Evolutionary conservation across 148 eudicot genomes (phyloP), one percentile per base, ranked within the genome.

Genomic region (Chenopodium formosanum): DNA sequence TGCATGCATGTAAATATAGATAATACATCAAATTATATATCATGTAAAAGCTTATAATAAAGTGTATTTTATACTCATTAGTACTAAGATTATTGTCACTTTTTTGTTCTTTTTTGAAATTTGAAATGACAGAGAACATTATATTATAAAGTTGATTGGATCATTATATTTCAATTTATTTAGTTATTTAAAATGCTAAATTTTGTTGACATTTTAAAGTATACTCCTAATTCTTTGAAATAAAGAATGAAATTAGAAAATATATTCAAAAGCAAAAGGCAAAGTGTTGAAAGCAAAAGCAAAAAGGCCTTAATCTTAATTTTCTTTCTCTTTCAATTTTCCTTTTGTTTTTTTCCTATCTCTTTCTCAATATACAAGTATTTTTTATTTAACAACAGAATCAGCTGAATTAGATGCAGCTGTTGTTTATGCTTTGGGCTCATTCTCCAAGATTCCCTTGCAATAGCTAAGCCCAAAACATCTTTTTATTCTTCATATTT

Each of bases 401-500:
- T 70, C 46, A 82, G 47, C 62, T 77, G 74, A 68, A 48, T 63
- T n/a, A 63, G 27, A 47, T 11, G 31, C 47, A 5, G 79, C 44
- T 78, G 46, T 46, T 82, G 71, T 27, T 56, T 69, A 46, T 76
- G 44, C 48, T 76, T 25, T 23, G 52, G 80, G 84, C 72, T 82
- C 84, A 70, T 82, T 77, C 80, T 77, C 75, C 84, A 62, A 82
- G 31, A 82, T 77, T 67, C 77, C 74, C 71, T 70, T 11, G 27
- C n/a, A 70, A 76, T 19, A 50, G 29, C 62, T 23, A 44, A 20
- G 23, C 76, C 46, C 64, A 75, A 78, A 64, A 64, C 58, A 78
- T 78, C 40, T 4, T 34, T 34, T 34, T 34, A 34, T 34, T 2
- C 37, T 34, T 34, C 37, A 31, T 31, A 31, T 2, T 31, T 1